Evolutionary conservation across 495 filamentous ascomycete genomes (phyloP).

Genomic region (Podospora comata): DNA sequence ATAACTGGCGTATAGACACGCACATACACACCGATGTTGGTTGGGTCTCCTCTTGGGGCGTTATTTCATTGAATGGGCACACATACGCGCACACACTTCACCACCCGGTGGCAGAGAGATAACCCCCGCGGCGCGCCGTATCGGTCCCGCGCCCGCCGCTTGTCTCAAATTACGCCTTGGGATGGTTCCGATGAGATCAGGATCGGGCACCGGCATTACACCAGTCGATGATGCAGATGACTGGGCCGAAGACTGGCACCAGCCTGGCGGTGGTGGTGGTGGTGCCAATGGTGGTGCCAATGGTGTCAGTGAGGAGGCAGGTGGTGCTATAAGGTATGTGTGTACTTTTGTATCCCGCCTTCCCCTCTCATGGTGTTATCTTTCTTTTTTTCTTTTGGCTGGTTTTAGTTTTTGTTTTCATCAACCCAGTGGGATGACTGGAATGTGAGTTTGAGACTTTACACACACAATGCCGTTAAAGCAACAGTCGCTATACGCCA

Average conservation of each 20-base stretch:
- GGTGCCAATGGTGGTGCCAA: not conserved
- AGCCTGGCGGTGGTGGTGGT: not conserved
- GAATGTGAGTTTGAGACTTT: not conserved
- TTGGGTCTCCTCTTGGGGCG: not conserved
- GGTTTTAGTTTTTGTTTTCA: not conserved
- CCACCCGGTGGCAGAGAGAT: not conserved
- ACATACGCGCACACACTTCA: not conserved
- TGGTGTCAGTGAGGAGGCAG: constrained; percentile 3
- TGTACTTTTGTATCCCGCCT: not conserved
- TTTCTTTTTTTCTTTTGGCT: constrained; percentile 1
- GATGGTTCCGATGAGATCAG: constrained; percentile 18
- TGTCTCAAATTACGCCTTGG: constrained; percentile 24
- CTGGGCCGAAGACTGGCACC: constrained; percentile 1
- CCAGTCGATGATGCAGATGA: not conserved
- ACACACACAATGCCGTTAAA: constrained; percentile 14
- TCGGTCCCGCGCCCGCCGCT: not conserved
- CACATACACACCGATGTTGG: not conserved
- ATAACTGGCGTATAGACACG: not conserved
- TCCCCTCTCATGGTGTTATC: not conserved
- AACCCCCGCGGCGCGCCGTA: constrained; percentile 1
- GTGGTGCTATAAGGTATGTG: constrained; percentile 4
- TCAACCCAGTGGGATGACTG: not conserved
- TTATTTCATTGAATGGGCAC: not conserved
- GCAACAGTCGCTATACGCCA: constrained; percentile 18
- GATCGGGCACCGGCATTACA: not conserved